phyloP scores from a whole-genome alignment of 2,329 filamentous ascomycete genomes.

The Ilyonectria destructans region DNA sequence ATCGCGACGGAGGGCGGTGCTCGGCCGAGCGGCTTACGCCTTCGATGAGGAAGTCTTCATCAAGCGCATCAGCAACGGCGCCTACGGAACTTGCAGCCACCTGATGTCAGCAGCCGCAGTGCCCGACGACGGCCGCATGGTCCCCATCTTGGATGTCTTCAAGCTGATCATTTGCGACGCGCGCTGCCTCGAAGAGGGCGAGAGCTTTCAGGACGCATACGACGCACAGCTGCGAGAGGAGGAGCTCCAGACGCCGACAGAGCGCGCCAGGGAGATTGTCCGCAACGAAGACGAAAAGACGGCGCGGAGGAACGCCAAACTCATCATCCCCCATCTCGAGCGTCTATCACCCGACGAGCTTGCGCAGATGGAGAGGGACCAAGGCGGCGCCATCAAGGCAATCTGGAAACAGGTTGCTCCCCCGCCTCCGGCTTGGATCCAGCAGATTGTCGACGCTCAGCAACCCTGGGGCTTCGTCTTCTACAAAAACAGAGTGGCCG shows the following conservation, averaged over 20 bases:
- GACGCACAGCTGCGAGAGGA: constrained; percentile 32
- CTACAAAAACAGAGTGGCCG: constrained; percentile 31
- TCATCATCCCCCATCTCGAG: constrained; percentile 36
- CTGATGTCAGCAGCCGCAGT: constrained; percentile 6
- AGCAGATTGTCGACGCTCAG: constrained; percentile 25
- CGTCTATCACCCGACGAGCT: constrained; percentile 14
- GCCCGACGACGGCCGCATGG: background rate
- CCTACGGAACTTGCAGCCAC: background rate
- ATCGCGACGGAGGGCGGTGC: constrained; percentile 14
- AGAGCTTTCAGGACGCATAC: constrained; percentile 26
- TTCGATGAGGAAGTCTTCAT: constrained; percentile 15
- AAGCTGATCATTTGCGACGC: constrained; percentile 37
- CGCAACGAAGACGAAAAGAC: background rate
- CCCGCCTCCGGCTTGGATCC: constrained; percentile 36
- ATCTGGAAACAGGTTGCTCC: constrained; percentile 37
- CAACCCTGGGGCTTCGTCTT: constrained; percentile 38
- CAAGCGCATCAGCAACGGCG: constrained; percentile 16
- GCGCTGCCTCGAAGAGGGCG: constrained; percentile 20
- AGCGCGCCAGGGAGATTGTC: constrained; percentile 32
- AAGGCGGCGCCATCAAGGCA: background rate
- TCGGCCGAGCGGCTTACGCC: constrained; percentile 23
- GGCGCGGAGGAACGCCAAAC: constrained; percentile 38
- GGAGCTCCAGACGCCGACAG: constrained; percentile 30
- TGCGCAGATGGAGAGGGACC: background rate
- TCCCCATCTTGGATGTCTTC: constrained; percentile 28